A percentile compares a stretch with the other conserved stretches of the same genome.
Conservation (phyloP, 2,329 filamentous ascomycete species). For the Apiospora phragmitis region DNA sequence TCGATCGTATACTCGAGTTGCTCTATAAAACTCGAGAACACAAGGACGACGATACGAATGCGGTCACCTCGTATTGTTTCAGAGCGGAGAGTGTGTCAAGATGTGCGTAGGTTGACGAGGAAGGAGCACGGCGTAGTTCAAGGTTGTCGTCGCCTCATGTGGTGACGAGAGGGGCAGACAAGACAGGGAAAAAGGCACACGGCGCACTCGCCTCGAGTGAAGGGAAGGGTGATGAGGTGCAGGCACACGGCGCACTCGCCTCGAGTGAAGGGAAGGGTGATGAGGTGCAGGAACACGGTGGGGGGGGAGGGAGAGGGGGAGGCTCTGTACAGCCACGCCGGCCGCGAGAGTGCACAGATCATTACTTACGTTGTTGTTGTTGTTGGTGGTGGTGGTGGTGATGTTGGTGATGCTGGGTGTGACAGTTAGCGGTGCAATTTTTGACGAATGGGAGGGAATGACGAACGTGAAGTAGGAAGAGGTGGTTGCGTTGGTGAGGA, state of each 20-base stretch:
- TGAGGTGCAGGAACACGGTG: not conserved
- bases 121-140: not conserved
- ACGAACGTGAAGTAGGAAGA: not conserved
- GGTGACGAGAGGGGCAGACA: not conserved
- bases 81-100: not conserved
- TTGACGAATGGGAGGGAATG: not conserved
- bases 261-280: not conserved
- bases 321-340: not conserved
- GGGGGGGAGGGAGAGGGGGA: too few species aligned
- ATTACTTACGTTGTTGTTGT: not conserved
- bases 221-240: not conserved
- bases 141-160: not conserved
- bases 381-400: not conserved
- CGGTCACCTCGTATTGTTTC: not conserved
- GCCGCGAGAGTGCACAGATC: not conserved
- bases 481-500: not conserved
- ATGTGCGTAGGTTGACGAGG: not conserved
- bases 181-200: not conserved
- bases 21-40: too few species aligned
- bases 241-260: not conserved
- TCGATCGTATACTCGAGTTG: too few species aligned
- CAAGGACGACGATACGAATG: not conserved
- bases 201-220: not conserved
- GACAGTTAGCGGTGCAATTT: not conserved
- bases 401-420: not conserved